Evolutionary conservation across 495 filamentous ascomycete species (phyloP).

Genomic region (Chaetomium cochliodes): DNA sequence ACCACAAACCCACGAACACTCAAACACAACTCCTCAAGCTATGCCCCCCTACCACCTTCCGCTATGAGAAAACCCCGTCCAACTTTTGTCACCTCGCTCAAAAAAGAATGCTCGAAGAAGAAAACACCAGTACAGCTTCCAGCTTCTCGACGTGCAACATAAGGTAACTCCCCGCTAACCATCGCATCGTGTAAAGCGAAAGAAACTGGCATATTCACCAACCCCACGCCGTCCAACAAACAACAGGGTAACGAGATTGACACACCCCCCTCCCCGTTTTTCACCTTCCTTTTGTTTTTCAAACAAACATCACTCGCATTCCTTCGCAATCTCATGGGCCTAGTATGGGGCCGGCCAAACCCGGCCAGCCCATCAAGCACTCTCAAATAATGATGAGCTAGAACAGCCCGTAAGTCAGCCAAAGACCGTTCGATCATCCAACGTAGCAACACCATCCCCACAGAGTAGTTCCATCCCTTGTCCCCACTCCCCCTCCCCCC

Average conservation of each 20-base stretch:
- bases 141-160: no score
- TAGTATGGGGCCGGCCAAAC: neutral
- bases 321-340: neutral
- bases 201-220: conserved; percentile 3
- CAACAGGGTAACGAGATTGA: neutral
- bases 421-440: neutral
- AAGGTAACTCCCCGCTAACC: neutral
- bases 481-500: neutral
- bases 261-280: neutral
- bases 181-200: neutral
- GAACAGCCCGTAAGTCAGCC: neutral
- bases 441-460: neutral
- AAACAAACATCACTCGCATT: neutral
- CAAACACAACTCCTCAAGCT: conserved; percentile 1
- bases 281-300: neutral
- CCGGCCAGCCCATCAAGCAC: neutral
- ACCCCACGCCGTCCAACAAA: neutral
- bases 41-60: neutral
- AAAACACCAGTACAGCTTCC: no score
- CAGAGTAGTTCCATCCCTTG: no score
- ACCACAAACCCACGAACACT: conserved; percentile 1
- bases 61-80: neutral
- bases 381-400: neutral
- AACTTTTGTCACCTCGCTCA: neutral
- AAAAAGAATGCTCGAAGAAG: neutral